These are phyloP conservation scores for Penicillium angulare DNA, from an alignment of 495 filamentous ascomycete species.

Conservation along the genomic window DNA sequence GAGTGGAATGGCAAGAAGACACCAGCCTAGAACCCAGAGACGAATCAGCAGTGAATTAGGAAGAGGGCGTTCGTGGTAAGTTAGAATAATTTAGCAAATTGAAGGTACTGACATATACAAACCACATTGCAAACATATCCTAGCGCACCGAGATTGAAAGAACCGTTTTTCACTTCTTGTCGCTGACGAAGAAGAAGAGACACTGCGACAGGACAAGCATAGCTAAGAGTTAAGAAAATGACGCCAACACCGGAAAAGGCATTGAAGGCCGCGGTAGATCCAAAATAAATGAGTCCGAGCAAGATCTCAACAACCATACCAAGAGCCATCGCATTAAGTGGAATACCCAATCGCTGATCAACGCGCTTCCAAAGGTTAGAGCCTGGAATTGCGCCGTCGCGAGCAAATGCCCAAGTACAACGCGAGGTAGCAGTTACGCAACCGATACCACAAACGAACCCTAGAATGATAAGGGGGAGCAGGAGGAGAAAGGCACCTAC, in stretches of 20 bases:
- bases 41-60: too few species aligned
- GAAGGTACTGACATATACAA: slow-evolving; percentile 26
- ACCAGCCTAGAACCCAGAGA: too few species aligned
- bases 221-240: slow-evolving; percentile 55
- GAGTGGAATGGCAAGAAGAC: slow-evolving; percentile 53
- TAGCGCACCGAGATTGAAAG: slow-evolving; percentile 55
- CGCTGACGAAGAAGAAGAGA: slow-evolving; percentile 51
- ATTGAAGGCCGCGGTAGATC: slow-evolving; percentile 55
- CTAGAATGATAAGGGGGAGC: slow-evolving; percentile 64
- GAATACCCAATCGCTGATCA: slow-evolving; percentile 48
- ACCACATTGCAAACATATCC: slow-evolving; percentile 55
- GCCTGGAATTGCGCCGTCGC: slow-evolving; percentile 57
- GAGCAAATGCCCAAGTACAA: slow-evolving; percentile 71
- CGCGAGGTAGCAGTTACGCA: slow-evolving; percentile 68
- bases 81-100: neutral
- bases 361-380: slow-evolving; percentile 56
- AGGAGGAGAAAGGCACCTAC: slow-evolving; percentile 63
- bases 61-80: too few species aligned
- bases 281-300: slow-evolving; percentile 58
- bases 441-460: slow-evolving; percentile 63
- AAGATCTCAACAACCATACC: slow-evolving; percentile 50
- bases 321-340: slow-evolving; percentile 48
- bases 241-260: slow-evolving; percentile 60
- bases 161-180: slow-evolving; percentile 48
- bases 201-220: slow-evolving; percentile 51